phyloP scores from a whole-genome alignment of 2,329 filamentous ascomycete genomes.

The Alternaria brassicae region DNA sequence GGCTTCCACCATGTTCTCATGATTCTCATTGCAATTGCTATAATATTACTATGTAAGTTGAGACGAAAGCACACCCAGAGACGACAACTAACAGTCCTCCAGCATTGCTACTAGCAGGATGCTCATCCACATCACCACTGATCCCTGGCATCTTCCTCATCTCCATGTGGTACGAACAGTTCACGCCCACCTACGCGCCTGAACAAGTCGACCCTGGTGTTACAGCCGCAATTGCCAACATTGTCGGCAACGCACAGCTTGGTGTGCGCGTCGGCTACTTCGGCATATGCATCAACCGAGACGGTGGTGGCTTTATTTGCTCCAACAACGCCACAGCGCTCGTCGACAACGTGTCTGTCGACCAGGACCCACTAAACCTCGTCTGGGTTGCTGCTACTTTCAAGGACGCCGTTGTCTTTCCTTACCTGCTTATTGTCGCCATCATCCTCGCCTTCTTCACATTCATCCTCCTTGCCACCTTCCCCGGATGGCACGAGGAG shows the following conservation, averaged over 20 bases:
- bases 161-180: constrained; percentile 93
- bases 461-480: constrained; percentile 92
- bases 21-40: constrained; percentile 92
- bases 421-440: constrained; percentile 97
- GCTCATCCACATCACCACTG: constrained; percentile 92
- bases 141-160: constrained; percentile 97
- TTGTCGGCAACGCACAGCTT: constrained; percentile 82
- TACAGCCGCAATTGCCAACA: constrained; percentile 83
- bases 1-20: constrained; percentile 89
- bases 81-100: constrained; percentile 28
- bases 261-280: constrained; percentile 97
- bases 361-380: constrained; percentile 94
- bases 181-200: constrained; percentile 80
- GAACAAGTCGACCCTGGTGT: constrained; percentile 91
- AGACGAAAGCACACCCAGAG: constrained; percentile 5
- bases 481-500: constrained; percentile 97
- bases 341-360: constrained; percentile 84
- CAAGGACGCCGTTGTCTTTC: constrained; percentile 98
- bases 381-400: constrained; percentile 98
- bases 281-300: constrained; percentile 92
- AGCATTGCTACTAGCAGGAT: constrained; percentile 93
- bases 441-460: constrained; percentile 97
- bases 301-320: constrained; percentile 90
- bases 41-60: constrained; percentile 91
- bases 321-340: constrained; percentile 96